phyloP scores from a whole-genome alignment of 306 rosid species.

The Sphenostylis stenocarpa region DNA sequence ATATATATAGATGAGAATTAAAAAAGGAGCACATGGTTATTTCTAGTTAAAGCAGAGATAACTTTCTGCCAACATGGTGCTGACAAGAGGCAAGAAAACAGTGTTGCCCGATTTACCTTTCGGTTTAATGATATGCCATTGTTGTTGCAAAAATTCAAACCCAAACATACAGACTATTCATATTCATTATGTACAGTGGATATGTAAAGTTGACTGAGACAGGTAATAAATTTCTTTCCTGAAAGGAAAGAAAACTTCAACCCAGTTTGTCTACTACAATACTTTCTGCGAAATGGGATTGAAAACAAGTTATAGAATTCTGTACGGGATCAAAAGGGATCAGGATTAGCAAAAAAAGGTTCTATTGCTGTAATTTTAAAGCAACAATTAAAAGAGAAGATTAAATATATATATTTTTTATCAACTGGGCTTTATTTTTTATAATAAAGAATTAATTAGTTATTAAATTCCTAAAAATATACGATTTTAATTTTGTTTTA shows the following conservation, averaged over 20 bases:
- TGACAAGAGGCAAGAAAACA: background rate
- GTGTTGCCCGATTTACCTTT: slow-evolving; percentile 10
- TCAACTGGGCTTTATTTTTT: too few species aligned
- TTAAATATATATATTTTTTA: too few species aligned
- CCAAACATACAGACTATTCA: background rate
- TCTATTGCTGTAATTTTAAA: too few species aligned
- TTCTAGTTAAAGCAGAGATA: background rate
- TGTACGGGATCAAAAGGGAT: too few species aligned
- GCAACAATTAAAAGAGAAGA: too few species aligned
- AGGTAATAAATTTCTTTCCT: background rate
- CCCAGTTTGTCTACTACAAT: background rate
- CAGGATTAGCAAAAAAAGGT: too few species aligned
- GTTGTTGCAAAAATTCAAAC: slow-evolving; percentile 8
- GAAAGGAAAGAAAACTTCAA: background rate
- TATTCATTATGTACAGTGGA: slow-evolving; percentile 28
- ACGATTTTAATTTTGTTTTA: too few species aligned
- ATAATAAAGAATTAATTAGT: too few species aligned
- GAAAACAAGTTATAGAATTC: too few species aligned
- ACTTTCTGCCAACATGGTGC: slow-evolving; percentile 26
- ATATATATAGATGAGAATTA: background rate
- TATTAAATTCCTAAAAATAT: too few species aligned
- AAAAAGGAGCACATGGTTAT: slow-evolving; percentile 6
- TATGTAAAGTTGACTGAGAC: background rate
- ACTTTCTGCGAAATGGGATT: background rate
- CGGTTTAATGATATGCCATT: background rate